phyloP scores from a whole-genome alignment of 352 stramenopile species.

The Phytophthora tentaculata region DNA sequence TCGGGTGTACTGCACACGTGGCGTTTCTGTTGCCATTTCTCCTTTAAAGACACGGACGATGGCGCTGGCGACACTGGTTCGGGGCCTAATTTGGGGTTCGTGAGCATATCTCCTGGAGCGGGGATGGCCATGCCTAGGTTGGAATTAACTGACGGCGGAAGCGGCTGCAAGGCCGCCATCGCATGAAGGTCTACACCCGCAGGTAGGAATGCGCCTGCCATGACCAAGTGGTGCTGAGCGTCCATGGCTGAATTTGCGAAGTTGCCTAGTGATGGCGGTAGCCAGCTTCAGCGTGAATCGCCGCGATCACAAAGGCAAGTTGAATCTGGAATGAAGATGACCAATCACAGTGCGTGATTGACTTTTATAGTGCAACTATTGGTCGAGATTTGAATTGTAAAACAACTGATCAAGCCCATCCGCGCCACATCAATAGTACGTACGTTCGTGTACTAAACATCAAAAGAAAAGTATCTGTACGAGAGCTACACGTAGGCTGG shows the following conservation, averaged over 20 bases:
- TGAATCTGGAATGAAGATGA: slow-evolving; percentile 30
- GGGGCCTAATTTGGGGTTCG: slow-evolving; percentile 11
- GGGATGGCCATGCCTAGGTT: slow-evolving; percentile 29
- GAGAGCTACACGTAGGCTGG: too few relatives aligned
- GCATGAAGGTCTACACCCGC: slow-evolving; percentile 25
- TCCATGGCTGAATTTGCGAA: slow-evolving; percentile 28
- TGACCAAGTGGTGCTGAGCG: slow-evolving; percentile 26
- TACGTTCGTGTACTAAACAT: too few relatives aligned
- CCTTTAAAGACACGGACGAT: slow-evolving; percentile 53
- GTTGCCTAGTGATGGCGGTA: background rate
- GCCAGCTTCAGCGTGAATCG: slow-evolving; percentile 26
- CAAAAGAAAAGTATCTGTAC: too few relatives aligned
- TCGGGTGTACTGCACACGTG: slow-evolving; percentile 69
- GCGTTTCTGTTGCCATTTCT: slow-evolving; percentile 75
- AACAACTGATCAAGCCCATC: slow-evolving; percentile 19
- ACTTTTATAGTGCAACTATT: background rate
- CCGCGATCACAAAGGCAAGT: slow-evolving; percentile 40
- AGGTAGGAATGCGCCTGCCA: slow-evolving; percentile 21
- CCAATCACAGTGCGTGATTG: slow-evolving; percentile 9
- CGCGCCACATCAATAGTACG: slow-evolving; percentile 1
- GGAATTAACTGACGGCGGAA: slow-evolving; percentile 21
- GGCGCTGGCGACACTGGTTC: slow-evolving; percentile 39
- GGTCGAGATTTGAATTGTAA: too few relatives aligned
- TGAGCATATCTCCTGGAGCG: slow-evolving; percentile 21
- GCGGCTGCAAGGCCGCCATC: slow-evolving; percentile 23